Conservation (phyloP, 2,329 filamentous ascomycete genomes). For the Colletotrichum limetticola region DNA sequence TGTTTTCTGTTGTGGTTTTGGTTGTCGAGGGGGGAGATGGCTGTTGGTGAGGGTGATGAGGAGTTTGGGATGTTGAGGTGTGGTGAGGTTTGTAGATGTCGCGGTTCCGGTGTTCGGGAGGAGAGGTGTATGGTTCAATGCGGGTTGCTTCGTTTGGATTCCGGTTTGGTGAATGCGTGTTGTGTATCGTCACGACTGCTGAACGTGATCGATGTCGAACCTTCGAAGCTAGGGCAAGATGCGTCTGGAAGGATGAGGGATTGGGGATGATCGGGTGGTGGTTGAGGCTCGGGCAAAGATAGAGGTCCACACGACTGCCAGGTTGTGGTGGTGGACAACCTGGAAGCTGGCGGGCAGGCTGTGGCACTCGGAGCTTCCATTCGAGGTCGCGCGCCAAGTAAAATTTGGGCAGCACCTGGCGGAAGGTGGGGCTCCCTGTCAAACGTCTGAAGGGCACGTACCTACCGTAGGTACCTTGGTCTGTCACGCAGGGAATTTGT, state of each 20-base stretch:
- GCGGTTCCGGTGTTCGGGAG: neutral
- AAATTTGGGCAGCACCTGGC: neutral
- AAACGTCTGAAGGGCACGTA: slow-evolving; percentile 11
- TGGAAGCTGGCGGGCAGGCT: neutral
- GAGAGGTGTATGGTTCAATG: neutral
- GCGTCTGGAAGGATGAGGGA: neutral
- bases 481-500: too few relatives aligned
- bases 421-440: neutral
- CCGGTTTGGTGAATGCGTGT: too few relatives aligned
- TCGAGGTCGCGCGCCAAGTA: neutral
- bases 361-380: slow-evolving; percentile 10
- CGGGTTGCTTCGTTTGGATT: neutral
- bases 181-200: neutral
- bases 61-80: neutral
- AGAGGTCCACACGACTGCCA: neutral
- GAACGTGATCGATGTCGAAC: neutral
- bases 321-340: neutral
- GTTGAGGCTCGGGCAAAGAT: neutral
- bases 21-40: neutral
- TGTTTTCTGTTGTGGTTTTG: neutral
- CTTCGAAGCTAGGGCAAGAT: neutral
- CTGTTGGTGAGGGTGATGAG: neutral
- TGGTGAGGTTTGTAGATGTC: neutral
- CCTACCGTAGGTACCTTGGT: too few relatives aligned
- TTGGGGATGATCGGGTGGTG: neutral